Conservation (phyloP, 768 basidiomycete genomes). For the Termitomyces sp. region DNA sequence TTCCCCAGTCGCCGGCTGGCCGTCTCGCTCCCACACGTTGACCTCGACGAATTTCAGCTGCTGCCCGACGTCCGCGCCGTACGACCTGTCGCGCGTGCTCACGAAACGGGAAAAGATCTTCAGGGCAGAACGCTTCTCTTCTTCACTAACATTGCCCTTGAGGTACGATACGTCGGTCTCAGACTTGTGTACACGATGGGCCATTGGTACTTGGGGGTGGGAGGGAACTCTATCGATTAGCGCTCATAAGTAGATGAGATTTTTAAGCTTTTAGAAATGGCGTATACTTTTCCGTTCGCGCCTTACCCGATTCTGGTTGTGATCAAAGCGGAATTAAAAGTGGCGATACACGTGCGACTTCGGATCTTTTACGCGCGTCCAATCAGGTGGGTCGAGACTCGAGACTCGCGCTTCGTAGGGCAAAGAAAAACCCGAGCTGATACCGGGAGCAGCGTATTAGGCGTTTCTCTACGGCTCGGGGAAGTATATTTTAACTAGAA, state of each 20-base stretch:
- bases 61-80: slow-evolving; percentile 32
- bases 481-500: too few species aligned
- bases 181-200: slow-evolving; percentile 1
- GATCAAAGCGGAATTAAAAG: slow-evolving; percentile 8
- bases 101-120: slow-evolving; percentile 33
- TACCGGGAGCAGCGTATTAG: too few species aligned
- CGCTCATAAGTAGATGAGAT: not conserved
- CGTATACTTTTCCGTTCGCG: not conserved
- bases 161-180: slow-evolving; percentile 24
- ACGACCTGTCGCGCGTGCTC: slow-evolving; percentile 28
- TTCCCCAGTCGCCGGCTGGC: slow-evolving; percentile 20
- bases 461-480: too few species aligned
- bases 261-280: slow-evolving; percentile 2
- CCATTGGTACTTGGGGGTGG: not conserved
- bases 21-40: slow-evolving; percentile 24
- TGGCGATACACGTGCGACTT: slow-evolving; percentile 7
- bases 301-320: not conserved
- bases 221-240: not conserved
- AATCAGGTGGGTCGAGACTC: too few species aligned
- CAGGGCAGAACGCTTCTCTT: slow-evolving; percentile 29
- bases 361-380: not conserved
- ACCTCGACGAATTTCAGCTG: slow-evolving; percentile 31
- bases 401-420: too few species aligned
- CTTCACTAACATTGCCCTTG: slow-evolving; percentile 35
- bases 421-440: too few species aligned